Evolutionary conservation across 2,329 filamentous ascomycete species (phyloP), one percentile per base, ranked within the genome.

Genomic region (Hymenoscyphus fructigenus): DNA sequence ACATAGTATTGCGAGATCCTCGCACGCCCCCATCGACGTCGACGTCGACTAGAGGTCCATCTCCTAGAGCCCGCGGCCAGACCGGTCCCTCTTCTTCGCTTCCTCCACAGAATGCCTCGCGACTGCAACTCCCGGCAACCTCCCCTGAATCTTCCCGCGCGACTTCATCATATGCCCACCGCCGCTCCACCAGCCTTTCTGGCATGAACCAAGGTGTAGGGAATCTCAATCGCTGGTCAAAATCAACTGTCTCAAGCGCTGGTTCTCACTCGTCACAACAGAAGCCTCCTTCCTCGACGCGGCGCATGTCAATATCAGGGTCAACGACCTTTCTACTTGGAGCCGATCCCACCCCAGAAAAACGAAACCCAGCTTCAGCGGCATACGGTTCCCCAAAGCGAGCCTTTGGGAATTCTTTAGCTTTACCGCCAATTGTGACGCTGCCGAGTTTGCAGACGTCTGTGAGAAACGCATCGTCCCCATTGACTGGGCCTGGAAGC

Each of bases 371-470:
- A 9, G 65, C 70, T 7, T 66, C 72, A 34, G 72, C 66, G 29
- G 71, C 67, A 44, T 69, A 66, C 55, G 65, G 69, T 59, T 61
- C 70, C 60, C 59, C 68, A 60, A 62, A 55, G 34, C 32, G 60
- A 23, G n/a, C 44, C 26, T 58, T 58, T 50, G 60, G 34, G 23
- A 61, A 55, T 57, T 23, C 32, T 23, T 62, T 57, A 34, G 44
- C 65, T 17, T 65, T 76, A 15, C 73, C 74, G 7, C 73, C 73
- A n/a, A 73, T 75, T 55, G 70, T 73, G 36, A 74, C 73, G 3
- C 66, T 74, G 15, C 73, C 73, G n/a, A 67, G 62, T 66, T 61
- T 72, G 58, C 69, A 74, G 65, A 70, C 67, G 12, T 67, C 67
- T 20, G 65, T 65, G 9, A 66, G 58, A n/a, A 72, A 67, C 41